Base-by-base conservation (phyloP, 768 basidiomycete genomes). In the Naganishia friedmannii region DNA sequence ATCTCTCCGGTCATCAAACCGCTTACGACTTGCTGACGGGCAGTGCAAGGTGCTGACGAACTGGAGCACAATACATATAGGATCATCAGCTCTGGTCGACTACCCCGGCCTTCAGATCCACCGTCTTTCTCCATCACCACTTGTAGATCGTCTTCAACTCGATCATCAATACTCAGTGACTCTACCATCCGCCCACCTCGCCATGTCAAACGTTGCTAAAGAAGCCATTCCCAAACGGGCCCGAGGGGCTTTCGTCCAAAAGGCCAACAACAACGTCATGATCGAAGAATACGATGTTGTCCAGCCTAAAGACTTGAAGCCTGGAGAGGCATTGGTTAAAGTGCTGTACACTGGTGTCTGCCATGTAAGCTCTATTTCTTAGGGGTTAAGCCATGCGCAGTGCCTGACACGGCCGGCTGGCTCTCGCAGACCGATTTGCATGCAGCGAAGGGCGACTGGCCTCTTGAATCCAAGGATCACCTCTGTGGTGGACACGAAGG, bases 261-360 rank as follows among this genome's bases (percentile, higher is more conserved):
- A 63, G 60, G 60, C 37, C 21, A 63, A n/a, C n/a, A 17, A 26
- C 39, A 63, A 65, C 8, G 65, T 74, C 68, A 63, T 28, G 12
- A 53, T 75, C 71, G 60, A 74, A 48, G 73, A 72, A 8, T 74
- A 74, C 68, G 77, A 79, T 34, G 80, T 81, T 56, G 68, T 66
- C 2, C 76, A 77, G 51, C 75, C 74, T 19, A 53, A 74, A 39
- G 75, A 78, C 21, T 74, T 80, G 66, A 70, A 77, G 67, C 74
- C 75, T n/a, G 76, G 75, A 28, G 69, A 78, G 51, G 76, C 70
- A 53, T 87, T 92, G 73, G 83, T 92, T 79, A 88, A 89, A 80
- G 83, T 92, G 76, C 84, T 85, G 42, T 88, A 86, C 82, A 88
- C 89, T 7, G 91, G 91, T 68, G 90, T 92, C n/a, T 92, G 91